These are phyloP conservation scores for Basidiobolus meristosporus DNA, from an alignment of 371 early-diverging fungal genomes.

Conservation along the genomic window DNA sequence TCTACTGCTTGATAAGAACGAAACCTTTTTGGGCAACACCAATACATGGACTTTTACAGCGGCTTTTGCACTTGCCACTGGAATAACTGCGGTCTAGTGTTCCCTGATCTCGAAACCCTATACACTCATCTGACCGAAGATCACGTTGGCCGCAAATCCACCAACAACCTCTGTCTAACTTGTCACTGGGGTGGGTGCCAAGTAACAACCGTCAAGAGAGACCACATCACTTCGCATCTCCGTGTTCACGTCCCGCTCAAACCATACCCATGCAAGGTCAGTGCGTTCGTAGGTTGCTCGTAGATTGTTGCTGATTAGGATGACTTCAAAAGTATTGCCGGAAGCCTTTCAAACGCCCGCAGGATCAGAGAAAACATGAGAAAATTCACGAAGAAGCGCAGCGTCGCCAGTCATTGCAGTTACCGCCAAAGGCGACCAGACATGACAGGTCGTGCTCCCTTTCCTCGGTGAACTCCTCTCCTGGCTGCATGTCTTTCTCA, in stretches of 20 bases:
- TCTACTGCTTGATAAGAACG: too few relatives aligned
- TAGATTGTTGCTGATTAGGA: too few relatives aligned
- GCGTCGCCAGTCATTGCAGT: too few relatives aligned
- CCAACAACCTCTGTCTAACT: constrained; percentile 64
- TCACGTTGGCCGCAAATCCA: constrained; percentile 78
- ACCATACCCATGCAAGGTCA: constrained; percentile 48
- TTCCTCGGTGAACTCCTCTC: too few relatives aligned
- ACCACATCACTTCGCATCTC: constrained; percentile 86
- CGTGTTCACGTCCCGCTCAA: constrained; percentile 80
- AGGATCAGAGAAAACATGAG: constrained; percentile 88
- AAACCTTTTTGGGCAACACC: too few relatives aligned
- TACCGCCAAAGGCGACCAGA: too few relatives aligned
- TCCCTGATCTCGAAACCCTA: constrained; percentile 13
- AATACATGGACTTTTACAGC: too few relatives aligned
- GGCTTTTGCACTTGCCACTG: too few relatives aligned
- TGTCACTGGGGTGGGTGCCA: constrained; percentile 79
- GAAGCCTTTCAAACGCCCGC: constrained; percentile 81
- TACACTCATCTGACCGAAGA: constrained; percentile 67
- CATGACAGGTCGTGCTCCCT: too few relatives aligned
- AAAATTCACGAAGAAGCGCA: constrained; percentile 30
- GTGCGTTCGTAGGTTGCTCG: neutral
- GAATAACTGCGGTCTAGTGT: too few relatives aligned
- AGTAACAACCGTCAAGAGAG: constrained; percentile 57
- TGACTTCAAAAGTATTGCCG: constrained; percentile 28
- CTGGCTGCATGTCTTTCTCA: too few relatives aligned